Evolutionary conservation across 345 rosid genomes (phyloP).

Genomic region (Euclidium syriacum): DNA sequence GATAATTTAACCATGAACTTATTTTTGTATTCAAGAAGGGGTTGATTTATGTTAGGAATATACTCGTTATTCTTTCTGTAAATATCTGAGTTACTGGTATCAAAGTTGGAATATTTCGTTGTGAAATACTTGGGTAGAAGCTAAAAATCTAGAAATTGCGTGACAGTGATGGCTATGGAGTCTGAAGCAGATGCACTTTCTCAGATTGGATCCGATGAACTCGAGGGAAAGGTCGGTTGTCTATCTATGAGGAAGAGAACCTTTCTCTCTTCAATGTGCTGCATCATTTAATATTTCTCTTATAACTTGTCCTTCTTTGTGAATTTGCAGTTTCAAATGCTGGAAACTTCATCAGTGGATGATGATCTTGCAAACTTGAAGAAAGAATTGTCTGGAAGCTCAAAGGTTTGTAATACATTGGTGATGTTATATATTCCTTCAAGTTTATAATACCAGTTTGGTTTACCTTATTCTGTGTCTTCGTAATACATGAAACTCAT

Average conservation of each 20-base stretch:
- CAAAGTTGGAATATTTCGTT: background rate
- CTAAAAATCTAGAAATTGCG: constrained; percentile 13
- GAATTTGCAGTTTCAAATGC: constrained; percentile 40
- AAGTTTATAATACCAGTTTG: background rate
- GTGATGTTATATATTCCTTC: background rate
- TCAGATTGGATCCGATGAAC: constrained; percentile 46
- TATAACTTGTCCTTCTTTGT: background rate
- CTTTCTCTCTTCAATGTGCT: background rate
- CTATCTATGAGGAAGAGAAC: constrained; percentile 26
- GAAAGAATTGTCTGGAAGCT: constrained; percentile 45
- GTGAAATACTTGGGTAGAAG: background rate
- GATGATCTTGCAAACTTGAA: constrained; percentile 47
- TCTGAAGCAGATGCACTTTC: constrained; percentile 48
- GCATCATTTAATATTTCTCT: background rate
- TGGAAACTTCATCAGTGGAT: constrained; percentile 51
- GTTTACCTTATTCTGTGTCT: background rate
- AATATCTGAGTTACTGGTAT: background rate
- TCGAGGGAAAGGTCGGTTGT: constrained; percentile 46
- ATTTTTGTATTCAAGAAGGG: background rate
- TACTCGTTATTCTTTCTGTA: background rate
- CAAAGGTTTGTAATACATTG: constrained; percentile 33
- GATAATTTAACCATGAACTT: background rate
- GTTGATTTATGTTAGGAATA: background rate
- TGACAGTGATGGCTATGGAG: constrained; percentile 53
- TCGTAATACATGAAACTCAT: background rate